Evolutionary conservation across 768 basidiomycete genomes (phyloP).

Genomic region (Leccinum fibrillosum): DNA sequence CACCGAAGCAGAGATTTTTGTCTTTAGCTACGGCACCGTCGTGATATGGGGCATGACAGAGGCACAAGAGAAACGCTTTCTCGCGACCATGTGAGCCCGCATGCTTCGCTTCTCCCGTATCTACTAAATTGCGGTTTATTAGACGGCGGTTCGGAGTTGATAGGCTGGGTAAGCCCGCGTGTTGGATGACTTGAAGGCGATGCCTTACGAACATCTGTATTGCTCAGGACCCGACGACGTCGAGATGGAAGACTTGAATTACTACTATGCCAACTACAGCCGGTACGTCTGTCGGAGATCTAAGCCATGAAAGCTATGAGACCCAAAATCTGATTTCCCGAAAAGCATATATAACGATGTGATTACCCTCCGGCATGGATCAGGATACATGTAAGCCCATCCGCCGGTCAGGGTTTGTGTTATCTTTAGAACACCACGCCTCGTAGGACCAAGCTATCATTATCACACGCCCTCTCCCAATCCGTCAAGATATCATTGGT

Average conservation of each 20-base stretch:
- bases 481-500: slow-evolving; percentile 96
- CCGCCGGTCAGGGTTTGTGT: slow-evolving; percentile 9
- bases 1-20: slow-evolving; percentile 82
- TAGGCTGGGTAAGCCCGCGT: slow-evolving; percentile 56
- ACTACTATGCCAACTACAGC: slow-evolving; percentile 95
- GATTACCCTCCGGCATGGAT: slow-evolving; percentile 90
- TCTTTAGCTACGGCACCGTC: slow-evolving; percentile 92
- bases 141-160: slow-evolving; percentile 96
- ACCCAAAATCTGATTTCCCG: slow-evolving; percentile 25
- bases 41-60: slow-evolving; percentile 99
- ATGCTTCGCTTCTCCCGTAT: background rate
- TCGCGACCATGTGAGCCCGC: slow-evolving; percentile 80
- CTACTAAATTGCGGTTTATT: slow-evolving; percentile 6
- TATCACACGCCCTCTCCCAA: slow-evolving; percentile 93
- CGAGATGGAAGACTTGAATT: slow-evolving; percentile 97
- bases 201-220: slow-evolving; percentile 1
- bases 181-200: background rate
- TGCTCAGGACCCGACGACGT: slow-evolving; percentile 76
- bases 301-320: slow-evolving; percentile 18
- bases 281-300: slow-evolving; percentile 47
- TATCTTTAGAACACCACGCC: slow-evolving; percentile 7
- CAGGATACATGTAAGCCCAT: slow-evolving; percentile 82
- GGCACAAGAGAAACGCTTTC: slow-evolving; percentile 83
- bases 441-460: slow-evolving; percentile 87
- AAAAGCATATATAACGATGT: slow-evolving; percentile 93